Percentiles rank a stretch among this genome's conserved stretches.
These are phyloP conservation scores for Davidsoniella eucalypti DNA, from an alignment of 2,329 filamentous ascomycete genomes.

Conservation along the genomic window DNA sequence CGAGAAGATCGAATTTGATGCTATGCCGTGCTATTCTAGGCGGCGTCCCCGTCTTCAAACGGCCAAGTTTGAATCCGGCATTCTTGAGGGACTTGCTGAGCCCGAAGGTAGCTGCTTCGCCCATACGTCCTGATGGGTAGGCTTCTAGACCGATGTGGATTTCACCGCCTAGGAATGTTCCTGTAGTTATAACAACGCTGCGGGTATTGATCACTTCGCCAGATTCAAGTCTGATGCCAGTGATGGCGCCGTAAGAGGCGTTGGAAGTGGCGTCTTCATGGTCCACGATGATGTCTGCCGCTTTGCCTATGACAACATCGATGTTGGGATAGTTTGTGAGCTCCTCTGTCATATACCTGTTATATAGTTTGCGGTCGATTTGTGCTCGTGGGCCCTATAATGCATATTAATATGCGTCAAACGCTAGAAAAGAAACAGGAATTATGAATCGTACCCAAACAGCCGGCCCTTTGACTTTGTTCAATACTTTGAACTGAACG, in stretches of 20 bases:
- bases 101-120: constrained; percentile 82
- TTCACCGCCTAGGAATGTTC: constrained; percentile 87
- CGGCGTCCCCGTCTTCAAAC: constrained; percentile 90
- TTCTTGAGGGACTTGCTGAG: constrained; percentile 78
- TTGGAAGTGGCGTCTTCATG: constrained; percentile 36
- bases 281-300: constrained; percentile 64
- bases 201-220: constrained; percentile 68
- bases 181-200: constrained; percentile 85
- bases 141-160: constrained; percentile 84
- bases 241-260: constrained; percentile 37
- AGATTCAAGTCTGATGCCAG: constrained; percentile 71
- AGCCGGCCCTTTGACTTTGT: constrained; percentile 77
- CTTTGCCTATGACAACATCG: constrained; percentile 67
- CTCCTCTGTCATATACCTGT: constrained; percentile 79
- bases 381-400: constrained; percentile 69
- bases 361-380: constrained; percentile 82
- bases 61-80: constrained; percentile 75
- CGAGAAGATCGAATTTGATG: constrained; percentile 60
- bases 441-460: constrained; percentile 49
- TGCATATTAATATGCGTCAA: background rate
- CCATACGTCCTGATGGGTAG: constrained; percentile 80
- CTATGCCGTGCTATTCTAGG: constrained; percentile 67
- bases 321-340: constrained; percentile 62
- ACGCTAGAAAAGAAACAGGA: background rate
- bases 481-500: constrained; percentile 83